Percentiles rank a stretch among this genome's conserved stretches.
phyloP scores from a whole-genome alignment of 106 monocot genomes.

The Phalaenopsis equestris region DNA sequence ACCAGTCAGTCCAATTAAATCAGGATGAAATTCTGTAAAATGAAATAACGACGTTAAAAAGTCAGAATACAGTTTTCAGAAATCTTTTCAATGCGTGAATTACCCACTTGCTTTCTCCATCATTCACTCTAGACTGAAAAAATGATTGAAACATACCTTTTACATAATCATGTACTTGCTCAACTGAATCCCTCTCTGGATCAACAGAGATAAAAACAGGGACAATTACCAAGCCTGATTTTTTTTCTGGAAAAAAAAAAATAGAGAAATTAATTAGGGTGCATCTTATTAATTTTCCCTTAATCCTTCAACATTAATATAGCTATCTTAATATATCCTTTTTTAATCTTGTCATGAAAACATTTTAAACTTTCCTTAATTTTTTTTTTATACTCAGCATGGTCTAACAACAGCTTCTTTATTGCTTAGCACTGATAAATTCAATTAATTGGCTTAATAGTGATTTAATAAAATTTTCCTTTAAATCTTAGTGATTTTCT shows the following conservation, averaged over 20 bases:
- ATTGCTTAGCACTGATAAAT: too few species aligned
- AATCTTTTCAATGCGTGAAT: background rate
- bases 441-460: too few species aligned
- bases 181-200: conserved; percentile 96
- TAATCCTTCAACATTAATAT: background rate
- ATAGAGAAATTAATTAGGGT: conserved; percentile 2
- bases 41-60: background rate
- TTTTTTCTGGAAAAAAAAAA: conserved; percentile 43
- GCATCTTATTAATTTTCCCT: too few species aligned
- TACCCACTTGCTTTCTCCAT: background rate
- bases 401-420: background rate
- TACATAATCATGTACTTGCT: conserved; percentile 85
- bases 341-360: background rate
- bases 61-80: background rate
- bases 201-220: conserved; percentile 97
- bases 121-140: background rate
- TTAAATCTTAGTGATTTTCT: too few species aligned
- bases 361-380: background rate
- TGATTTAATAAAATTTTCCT: too few species aligned
- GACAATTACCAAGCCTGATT: conserved; percentile 51
- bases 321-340: background rate
- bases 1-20: conserved; percentile 86
- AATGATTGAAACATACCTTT: conserved; percentile 40
- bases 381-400: background rate
- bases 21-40: conserved; percentile 78